Conservation (phyloP, 306 rosid species). For the Echinosophora koreensis region DNA sequence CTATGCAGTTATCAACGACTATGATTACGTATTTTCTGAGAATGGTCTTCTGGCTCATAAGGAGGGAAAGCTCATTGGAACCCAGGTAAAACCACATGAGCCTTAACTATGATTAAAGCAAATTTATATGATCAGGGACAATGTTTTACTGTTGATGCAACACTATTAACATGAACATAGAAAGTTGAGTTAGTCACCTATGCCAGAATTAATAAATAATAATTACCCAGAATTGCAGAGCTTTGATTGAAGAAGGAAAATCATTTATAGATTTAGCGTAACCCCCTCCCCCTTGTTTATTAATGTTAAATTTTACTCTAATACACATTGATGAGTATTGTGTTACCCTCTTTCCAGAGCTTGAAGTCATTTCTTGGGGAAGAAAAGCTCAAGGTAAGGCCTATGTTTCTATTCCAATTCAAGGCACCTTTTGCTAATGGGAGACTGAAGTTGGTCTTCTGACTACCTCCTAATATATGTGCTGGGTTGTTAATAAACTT, state of each 20-base stretch:
- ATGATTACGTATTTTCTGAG: constrained; percentile 78
- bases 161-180: neutral
- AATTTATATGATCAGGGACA: constrained; percentile 27
- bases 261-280: neutral
- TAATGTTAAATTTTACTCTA: neutral
- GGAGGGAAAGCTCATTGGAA: constrained; percentile 75
- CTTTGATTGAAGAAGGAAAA: neutral
- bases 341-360: constrained; percentile 61
- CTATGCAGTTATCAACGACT: constrained; percentile 67
- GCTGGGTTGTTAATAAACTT: neutral
- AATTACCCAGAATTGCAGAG: neutral
- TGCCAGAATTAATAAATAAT: constrained; percentile 1
- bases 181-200: neutral
- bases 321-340: constrained; percentile 42
- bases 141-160: neutral
- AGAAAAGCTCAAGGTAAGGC: constrained; percentile 77
- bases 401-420: constrained; percentile 22
- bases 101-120: constrained; percentile 30
- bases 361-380: constrained; percentile 82
- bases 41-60: constrained; percentile 84
- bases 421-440: neutral
- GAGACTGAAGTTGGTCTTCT: constrained; percentile 5
- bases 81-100: constrained; percentile 64
- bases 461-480: constrained; percentile 11
- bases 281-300: neutral